Percentiles rank a stretch among this genome's conserved stretches.
These are phyloP conservation scores for Lactarius evosmus DNA, from an alignment of 768 basidiomycete species.

Conservation along the genomic window DNA sequence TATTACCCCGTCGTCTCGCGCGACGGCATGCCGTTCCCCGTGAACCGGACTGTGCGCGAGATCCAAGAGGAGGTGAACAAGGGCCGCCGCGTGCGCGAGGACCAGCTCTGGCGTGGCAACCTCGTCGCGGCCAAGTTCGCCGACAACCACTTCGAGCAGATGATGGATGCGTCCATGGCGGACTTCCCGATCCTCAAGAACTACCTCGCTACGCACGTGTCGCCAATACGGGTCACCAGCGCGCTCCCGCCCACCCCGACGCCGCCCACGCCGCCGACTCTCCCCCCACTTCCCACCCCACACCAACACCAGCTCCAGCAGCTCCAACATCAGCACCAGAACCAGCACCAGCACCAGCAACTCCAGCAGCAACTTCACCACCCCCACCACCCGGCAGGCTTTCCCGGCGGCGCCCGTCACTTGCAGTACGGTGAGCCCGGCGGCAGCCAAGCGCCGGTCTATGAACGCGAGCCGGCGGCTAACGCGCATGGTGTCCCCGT, in stretches of 20 bases:
- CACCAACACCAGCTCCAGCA: neutral
- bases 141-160: slow-evolving; percentile 44
- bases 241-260: slow-evolving; percentile 30
- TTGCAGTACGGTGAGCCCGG: slow-evolving; percentile 11
- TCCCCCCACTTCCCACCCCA: neutral
- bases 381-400: neutral
- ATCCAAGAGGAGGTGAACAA: slow-evolving; percentile 52
- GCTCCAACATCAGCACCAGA: neutral
- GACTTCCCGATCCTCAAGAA: slow-evolving; percentile 82
- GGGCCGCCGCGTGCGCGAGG: slow-evolving; percentile 50
- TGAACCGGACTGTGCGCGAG: slow-evolving; percentile 72
- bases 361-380: neutral
- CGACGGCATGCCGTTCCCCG: slow-evolving; percentile 77
- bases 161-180: slow-evolving; percentile 77
- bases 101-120: slow-evolving; percentile 75
- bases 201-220: slow-evolving; percentile 65
- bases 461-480: slow-evolving; percentile 11
- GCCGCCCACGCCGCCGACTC: neutral
- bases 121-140: slow-evolving; percentile 71
- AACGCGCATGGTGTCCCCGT: slow-evolving; percentile 2
- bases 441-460: neutral
- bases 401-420: neutral
- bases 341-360: neutral
- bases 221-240: slow-evolving; percentile 41
- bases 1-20: slow-evolving; percentile 76